A percentile compares a stretch with the other conserved stretches of the same genome.
Conservation (phyloP, 768 basidiomycete species). For the Thelephora ganbajun region DNA sequence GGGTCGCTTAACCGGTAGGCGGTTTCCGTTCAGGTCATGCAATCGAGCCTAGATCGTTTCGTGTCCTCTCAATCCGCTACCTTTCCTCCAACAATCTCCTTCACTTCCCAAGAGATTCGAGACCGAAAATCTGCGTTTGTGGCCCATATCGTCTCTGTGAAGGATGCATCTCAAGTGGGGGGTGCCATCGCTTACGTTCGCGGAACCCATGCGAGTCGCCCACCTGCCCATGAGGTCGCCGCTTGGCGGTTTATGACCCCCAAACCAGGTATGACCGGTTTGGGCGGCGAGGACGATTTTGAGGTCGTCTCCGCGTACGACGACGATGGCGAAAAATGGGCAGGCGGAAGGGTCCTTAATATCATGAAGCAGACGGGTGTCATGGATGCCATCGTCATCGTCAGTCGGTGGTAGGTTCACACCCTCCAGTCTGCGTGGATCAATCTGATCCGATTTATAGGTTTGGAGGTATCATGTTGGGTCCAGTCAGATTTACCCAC, state of each 20-base stretch:
- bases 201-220: constrained; percentile 41
- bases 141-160: constrained; percentile 45
- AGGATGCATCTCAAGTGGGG: constrained; percentile 36
- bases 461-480: constrained; percentile 74
- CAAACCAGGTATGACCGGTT: constrained; percentile 48
- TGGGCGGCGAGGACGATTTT: constrained; percentile 67
- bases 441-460: constrained; percentile 20
- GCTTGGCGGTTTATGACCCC: constrained; percentile 73
- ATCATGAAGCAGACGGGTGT: constrained; percentile 58
- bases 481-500: constrained; percentile 61
- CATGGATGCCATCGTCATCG: constrained; percentile 68
- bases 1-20: no score
- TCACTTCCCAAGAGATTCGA: constrained; percentile 58
- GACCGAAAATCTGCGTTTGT: constrained; percentile 66
- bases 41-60: constrained; percentile 38
- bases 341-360: constrained; percentile 44
- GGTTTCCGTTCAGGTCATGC: background rate
- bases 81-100: constrained; percentile 25
- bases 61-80: constrained; percentile 27
- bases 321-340: constrained; percentile 74
- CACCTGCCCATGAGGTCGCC: constrained; percentile 57
- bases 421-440: background rate
- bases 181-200: constrained; percentile 36
- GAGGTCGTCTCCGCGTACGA: constrained; percentile 45
- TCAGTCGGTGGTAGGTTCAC: constrained; percentile 55